phyloP scores from a whole-genome alignment of 148 eudicot genomes.

The Camellia sinensis region DNA sequence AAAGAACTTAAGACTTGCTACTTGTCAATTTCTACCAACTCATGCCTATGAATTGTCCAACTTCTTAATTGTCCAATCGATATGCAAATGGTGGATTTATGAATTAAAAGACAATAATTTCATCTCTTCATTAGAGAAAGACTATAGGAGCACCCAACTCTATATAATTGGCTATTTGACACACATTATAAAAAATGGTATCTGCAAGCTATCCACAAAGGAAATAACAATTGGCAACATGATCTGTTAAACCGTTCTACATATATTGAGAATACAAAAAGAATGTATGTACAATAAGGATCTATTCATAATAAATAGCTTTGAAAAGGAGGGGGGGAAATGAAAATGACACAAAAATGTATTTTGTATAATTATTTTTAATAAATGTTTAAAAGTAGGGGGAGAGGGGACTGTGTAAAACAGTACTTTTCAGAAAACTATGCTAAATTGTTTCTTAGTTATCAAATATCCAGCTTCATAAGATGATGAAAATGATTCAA shows the following conservation, averaged over 20 bases:
- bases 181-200: not conserved
- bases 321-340: not conserved
- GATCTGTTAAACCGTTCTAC: not conserved
- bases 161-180: not conserved
- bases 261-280: not conserved
- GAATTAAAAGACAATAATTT: not conserved
- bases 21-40: not conserved
- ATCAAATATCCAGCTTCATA: not conserved
- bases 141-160: constrained; percentile 7
- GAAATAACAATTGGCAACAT: not conserved
- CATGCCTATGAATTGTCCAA: not conserved
- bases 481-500: not conserved
- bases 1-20: not conserved
- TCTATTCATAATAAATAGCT: not conserved
- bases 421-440: too few species aligned
- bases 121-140: not conserved
- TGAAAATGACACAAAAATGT: not conserved
- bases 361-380: too few species aligned
- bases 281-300: not conserved
- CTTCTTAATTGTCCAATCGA: not conserved
- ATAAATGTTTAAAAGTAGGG: too few species aligned
- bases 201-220: not conserved
- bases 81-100: not conserved
- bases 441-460: too few species aligned
- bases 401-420: too few species aligned